Percentiles rank a stretch among this genome's conserved stretches.
These are phyloP conservation scores for Trichoderma lentiforme DNA, from an alignment of 2,329 filamentous ascomycete species.

Conservation along the genomic window DNA sequence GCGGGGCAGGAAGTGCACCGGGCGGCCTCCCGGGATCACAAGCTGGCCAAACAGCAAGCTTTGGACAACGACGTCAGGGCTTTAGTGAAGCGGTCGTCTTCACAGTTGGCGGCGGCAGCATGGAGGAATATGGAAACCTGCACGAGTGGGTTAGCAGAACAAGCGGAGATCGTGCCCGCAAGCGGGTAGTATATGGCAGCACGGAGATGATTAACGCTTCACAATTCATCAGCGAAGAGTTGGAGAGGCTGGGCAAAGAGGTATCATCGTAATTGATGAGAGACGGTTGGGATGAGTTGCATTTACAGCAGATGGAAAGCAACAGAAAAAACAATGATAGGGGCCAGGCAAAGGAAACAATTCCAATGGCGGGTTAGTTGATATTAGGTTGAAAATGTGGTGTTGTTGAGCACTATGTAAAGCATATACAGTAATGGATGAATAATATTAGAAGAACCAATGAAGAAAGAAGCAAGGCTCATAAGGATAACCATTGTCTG, in stretches of 20 bases:
- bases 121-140: slow-evolving; percentile 98
- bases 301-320: not conserved
- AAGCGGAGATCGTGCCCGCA: slow-evolving; percentile 57
- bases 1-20: slow-evolving; percentile 41
- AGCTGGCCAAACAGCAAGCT: slow-evolving; percentile 72
- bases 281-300: not conserved
- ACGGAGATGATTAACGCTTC: slow-evolving; percentile 74
- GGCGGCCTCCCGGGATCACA: slow-evolving; percentile 50
- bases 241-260: slow-evolving; percentile 61
- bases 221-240: slow-evolving; percentile 62
- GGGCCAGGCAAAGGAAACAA: not conserved
- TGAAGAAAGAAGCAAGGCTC: not conserved
- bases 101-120: slow-evolving; percentile 90
- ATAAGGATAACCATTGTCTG: not conserved
- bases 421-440: not conserved
- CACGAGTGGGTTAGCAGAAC: slow-evolving; percentile 92
- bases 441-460: not conserved
- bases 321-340: not conserved
- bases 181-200: slow-evolving; percentile 89
- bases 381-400: not conserved
- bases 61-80: slow-evolving; percentile 85
- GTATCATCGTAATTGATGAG: slow-evolving; percentile 35
- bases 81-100: slow-evolving; percentile 93
- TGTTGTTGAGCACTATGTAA: not conserved
- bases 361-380: not conserved